Conservation (phyloP, 345 rosid species). For the Euphorbia lathyris region DNA sequence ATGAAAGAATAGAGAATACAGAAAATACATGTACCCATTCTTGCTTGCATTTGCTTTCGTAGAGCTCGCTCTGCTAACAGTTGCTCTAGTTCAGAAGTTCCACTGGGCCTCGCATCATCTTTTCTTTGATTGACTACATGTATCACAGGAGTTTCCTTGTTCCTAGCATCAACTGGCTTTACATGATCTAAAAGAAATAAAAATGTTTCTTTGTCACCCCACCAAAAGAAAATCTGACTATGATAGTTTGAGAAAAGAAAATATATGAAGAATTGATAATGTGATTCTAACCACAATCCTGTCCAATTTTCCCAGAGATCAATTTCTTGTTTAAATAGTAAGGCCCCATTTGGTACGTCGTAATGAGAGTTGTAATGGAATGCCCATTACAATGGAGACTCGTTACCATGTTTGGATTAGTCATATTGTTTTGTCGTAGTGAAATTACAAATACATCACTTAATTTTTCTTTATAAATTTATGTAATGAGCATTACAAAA, state of each 20-base stretch:
- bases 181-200: slow-evolving; percentile 12
- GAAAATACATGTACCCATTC: slow-evolving; percentile 10
- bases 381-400: too few species aligned
- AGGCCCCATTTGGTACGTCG: too few species aligned
- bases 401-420: too few species aligned
- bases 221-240: background rate
- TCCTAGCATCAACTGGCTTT: slow-evolving; percentile 4
- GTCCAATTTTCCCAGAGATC: background rate
- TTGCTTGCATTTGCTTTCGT: slow-evolving; percentile 18
- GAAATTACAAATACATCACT: too few species aligned
- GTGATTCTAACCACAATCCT: background rate
- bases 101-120: slow-evolving; percentile 7
- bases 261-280: background rate
- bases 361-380: too few species aligned
- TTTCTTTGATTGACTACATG: background rate
- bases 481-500: too few species aligned
- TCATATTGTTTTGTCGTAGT: too few species aligned
- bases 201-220: background rate
- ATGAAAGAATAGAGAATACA: background rate
- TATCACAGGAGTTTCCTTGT: slow-evolving; percentile 10
- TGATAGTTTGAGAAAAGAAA: background rate
- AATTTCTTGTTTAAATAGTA: background rate
- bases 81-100: slow-evolving; percentile 26
- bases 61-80: slow-evolving; percentile 26
- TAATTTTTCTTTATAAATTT: too few species aligned